Conservation (phyloP, 306 rosid species). For the Cicer judaicum region DNA sequence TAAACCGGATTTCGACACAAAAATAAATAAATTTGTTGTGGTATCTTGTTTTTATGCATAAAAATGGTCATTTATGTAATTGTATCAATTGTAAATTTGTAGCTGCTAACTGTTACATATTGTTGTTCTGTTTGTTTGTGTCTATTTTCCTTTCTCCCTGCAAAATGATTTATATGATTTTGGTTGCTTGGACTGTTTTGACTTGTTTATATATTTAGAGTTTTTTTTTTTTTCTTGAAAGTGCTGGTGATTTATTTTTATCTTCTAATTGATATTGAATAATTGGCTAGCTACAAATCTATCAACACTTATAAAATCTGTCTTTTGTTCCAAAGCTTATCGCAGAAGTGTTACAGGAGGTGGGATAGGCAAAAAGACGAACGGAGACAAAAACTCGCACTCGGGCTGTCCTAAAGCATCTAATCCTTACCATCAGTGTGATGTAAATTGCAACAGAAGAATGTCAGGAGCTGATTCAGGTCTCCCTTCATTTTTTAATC, state of each 20-base stretch:
- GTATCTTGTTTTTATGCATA: background rate
- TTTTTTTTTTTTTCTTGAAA: background rate
- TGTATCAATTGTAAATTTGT: slow-evolving; percentile 18
- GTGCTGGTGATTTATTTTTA: slow-evolving; percentile 18
- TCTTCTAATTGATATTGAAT: background rate
- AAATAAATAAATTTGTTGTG: background rate
- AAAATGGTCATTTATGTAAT: background rate
- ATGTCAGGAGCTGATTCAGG: slow-evolving; percentile 59
- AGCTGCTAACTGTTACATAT: background rate
- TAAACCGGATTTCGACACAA: no score
- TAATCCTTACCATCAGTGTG: slow-evolving; percentile 72
- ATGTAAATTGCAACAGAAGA: slow-evolving; percentile 52
- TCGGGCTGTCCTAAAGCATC: slow-evolving; percentile 66
- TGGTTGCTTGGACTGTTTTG: slow-evolving; percentile 15
- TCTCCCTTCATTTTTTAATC: slow-evolving; percentile 38
- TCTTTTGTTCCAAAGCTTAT: slow-evolving; percentile 48
- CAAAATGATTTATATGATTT: slow-evolving; percentile 14
- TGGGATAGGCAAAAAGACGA: slow-evolving; percentile 55
- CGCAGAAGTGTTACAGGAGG: slow-evolving; percentile 50
- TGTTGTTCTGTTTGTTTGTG: background rate
- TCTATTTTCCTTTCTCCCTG: background rate
- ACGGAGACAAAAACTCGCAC: slow-evolving; percentile 49
- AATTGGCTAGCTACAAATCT: slow-evolving; percentile 25
- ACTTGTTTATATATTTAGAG: slow-evolving; percentile 9
- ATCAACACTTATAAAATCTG: slow-evolving; percentile 40